Evolutionary conservation across 2,329 filamentous ascomycete genomes (phyloP), one percentile per base, ranked within the genome.

Genomic region (Teratosphaeria epicoccoides): DNA sequence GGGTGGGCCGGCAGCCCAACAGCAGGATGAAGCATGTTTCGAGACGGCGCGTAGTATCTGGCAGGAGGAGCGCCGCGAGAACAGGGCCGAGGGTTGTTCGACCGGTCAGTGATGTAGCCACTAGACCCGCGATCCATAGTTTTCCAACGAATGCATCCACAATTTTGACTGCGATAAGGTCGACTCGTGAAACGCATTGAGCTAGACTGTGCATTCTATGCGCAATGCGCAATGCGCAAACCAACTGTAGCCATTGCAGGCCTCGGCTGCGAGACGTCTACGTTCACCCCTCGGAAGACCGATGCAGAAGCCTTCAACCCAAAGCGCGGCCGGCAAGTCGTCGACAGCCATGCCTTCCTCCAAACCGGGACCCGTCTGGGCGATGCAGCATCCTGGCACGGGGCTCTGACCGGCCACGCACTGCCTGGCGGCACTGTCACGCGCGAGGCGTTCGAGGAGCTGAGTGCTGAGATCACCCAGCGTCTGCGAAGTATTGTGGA

Each of bases 361-460:
- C 46, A 51, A 24, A 12, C 37, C 20, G 53, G 55, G 10, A 52
- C 46, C 7, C n/a, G 23, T 17, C 26, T 52, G 9, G 52, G 49
- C 17, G 50, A 55, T 29, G 26, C 55, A 2, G 57, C 55, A 2
- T 33, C 47, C 11, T 59, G 55, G 53, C 47, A 50, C n/a, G 57
- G 57, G 11, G 44, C 46, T 6, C 49, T 59, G 11, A 54, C 49
- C 12, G 57, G 55, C 1, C 52, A 55, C 25, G 49, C 57, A 4
- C 43, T 59, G 22, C 57, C 57, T 22, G 57, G 57, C n/a, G 57
- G 57, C 4, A 54, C 49, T 29, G 56, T 59, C 2, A 58, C 54
- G 2, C 29, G 43, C 6, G 48, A 54, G 11, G 57, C 55, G 9
- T 59, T 59, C 47, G 57, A 59, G 49, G 43, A 49, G 26, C 40